phyloP scores from a whole-genome alignment of 768 basidiomycete genomes.

The Suillus weaverae region DNA sequence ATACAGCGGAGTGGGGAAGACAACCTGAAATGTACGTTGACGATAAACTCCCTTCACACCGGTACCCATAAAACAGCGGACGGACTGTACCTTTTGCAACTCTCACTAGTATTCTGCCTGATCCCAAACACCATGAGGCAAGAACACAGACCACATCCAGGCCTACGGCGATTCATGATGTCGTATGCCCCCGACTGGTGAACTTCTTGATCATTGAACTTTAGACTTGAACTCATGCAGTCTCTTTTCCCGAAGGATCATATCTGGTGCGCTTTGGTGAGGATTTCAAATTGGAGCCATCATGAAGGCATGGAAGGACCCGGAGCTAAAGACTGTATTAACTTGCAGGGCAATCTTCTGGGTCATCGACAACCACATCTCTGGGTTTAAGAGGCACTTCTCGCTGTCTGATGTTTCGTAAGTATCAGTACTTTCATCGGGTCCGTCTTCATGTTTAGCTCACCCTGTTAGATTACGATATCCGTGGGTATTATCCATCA shows the following conservation, averaged over 20 bases:
- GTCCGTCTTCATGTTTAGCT: slow-evolving; percentile 18
- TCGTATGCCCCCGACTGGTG: slow-evolving; percentile 82
- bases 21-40: neutral
- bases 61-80: neutral
- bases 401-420: slow-evolving; percentile 75
- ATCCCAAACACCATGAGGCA: neutral
- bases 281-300: slow-evolving; percentile 18
- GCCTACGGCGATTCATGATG: slow-evolving; percentile 23
- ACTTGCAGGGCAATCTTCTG: slow-evolving; percentile 53
- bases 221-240: neutral
- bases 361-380: slow-evolving; percentile 50
- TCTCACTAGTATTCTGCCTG: neutral
- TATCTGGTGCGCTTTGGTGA: slow-evolving; percentile 65
- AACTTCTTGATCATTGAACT: slow-evolving; percentile 20
- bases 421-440: slow-evolving; percentile 26
- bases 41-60: neutral
- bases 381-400: slow-evolving; percentile 77
- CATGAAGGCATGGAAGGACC: too few species aligned
- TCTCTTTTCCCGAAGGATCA: slow-evolving; percentile 44
- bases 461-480: slow-evolving; percentile 30
- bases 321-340: neutral
- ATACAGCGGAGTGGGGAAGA: neutral
- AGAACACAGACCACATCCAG: slow-evolving; percentile 10
- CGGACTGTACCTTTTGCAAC: neutral
- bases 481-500: slow-evolving; percentile 32